These are phyloP conservation scores for Trichosporon sp. DNA, from an alignment of 1,284 basidiomycete genomes.

Conservation along the genomic window DNA sequence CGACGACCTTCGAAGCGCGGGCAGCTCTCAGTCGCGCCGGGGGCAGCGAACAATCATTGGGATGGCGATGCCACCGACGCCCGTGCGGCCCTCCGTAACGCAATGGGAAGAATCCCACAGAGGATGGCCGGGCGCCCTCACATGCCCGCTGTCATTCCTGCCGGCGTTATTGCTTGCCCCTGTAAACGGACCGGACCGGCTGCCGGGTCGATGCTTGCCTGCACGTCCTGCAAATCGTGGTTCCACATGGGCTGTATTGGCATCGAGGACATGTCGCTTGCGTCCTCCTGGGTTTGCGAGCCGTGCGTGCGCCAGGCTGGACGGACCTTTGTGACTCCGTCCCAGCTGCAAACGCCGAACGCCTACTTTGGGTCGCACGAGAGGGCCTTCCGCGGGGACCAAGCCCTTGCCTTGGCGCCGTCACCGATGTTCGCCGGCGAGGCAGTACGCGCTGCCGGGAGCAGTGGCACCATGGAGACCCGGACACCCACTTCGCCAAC, in stretches of 20 bases:
- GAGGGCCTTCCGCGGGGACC: constrained; percentile 34
- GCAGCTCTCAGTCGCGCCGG: neutral
- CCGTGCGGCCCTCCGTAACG: constrained; percentile 11
- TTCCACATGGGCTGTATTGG: constrained; percentile 39
- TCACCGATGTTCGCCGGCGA: constrained; percentile 38
- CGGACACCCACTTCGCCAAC: constrained; percentile 24
- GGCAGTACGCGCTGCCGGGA: constrained; percentile 12
- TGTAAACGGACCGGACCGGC: constrained; percentile 27
- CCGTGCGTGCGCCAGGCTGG: constrained; percentile 26
- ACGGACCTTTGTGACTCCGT: constrained; percentile 28
- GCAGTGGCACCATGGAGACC: constrained; percentile 24
- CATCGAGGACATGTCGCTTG: constrained; percentile 28
- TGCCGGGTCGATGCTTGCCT: constrained; percentile 32
- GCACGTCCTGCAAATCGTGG: constrained; percentile 38
- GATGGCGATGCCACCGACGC: constrained; percentile 16
- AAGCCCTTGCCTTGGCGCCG: constrained; percentile 40
- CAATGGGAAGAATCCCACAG: neutral
- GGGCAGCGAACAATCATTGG: constrained; percentile 1
- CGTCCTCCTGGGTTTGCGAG: constrained; percentile 36
- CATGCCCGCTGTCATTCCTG: constrained; percentile 9
- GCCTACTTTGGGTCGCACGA: neutral
- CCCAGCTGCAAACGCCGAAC: constrained; percentile 11
- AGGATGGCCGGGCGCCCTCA: neutral
- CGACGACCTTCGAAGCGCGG: neutral
- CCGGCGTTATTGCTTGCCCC: constrained; percentile 32